phyloP scores from a whole-genome alignment of 176 grass and related monocot genomes.

The Hordeum marinum region DNA sequence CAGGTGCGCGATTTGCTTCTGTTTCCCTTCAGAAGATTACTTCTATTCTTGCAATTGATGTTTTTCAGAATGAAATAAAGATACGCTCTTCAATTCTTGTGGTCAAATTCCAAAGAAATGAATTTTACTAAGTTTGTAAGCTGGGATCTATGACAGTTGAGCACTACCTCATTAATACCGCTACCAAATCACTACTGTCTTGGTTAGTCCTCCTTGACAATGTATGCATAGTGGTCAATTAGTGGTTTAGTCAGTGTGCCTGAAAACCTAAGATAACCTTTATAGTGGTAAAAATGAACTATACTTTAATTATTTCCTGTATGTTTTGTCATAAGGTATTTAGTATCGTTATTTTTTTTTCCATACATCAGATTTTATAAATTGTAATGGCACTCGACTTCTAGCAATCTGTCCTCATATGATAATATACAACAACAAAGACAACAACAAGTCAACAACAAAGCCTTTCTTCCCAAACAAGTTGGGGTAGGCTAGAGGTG shows the following conservation, averaged over 20 bases:
- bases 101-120: not conserved
- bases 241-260: not conserved
- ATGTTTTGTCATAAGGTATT: not conserved
- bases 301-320: not conserved
- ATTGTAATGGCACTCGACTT: not conserved
- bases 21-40: not conserved
- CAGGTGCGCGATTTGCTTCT: conserved; percentile 43
- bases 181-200: not conserved
- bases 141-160: not conserved
- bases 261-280: not conserved
- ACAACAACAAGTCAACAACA: too few species aligned
- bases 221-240: not conserved
- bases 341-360: not conserved
- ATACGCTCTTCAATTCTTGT: not conserved
- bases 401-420: not conserved
- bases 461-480: too few species aligned
- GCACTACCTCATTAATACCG: not conserved
- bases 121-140: not conserved
- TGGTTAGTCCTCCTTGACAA: not conserved
- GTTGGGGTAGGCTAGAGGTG: too few species aligned
- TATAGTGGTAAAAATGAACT: not conserved
- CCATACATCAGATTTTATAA: not conserved
- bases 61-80: not conserved
- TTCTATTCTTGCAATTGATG: not conserved
- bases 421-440: too few species aligned